Conservation (phyloP, 1,284 basidiomycete species). For the Apiotrichum gamsii region DNA sequence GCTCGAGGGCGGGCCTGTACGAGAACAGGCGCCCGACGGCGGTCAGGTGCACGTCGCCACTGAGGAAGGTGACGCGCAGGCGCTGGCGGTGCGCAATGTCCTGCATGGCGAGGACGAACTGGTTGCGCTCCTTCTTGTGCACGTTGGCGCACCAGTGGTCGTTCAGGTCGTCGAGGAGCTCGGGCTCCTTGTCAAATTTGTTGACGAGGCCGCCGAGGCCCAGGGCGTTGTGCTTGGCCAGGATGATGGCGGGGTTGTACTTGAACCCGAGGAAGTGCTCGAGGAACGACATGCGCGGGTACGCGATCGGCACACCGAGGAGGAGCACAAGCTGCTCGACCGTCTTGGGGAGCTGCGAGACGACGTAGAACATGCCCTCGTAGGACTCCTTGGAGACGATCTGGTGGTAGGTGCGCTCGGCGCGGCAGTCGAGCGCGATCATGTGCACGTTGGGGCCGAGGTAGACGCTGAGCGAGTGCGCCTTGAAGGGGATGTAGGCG, state of each 20-base stretch:
- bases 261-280: slow-evolving; percentile 63
- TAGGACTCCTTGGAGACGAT: slow-evolving; percentile 71
- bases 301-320: slow-evolving; percentile 62
- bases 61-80: slow-evolving; percentile 72
- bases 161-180: slow-evolving; percentile 86
- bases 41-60: slow-evolving; percentile 85
- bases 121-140: slow-evolving; percentile 89
- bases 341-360: slow-evolving; percentile 55
- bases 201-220: slow-evolving; percentile 76
- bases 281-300: slow-evolving; percentile 88
- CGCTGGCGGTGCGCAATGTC: slow-evolving; percentile 57
- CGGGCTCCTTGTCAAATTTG: slow-evolving; percentile 82
- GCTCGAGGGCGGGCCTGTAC: slow-evolving; percentile 49
- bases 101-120: slow-evolving; percentile 75
- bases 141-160: slow-evolving; percentile 80
- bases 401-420: slow-evolving; percentile 74
- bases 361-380: slow-evolving; percentile 60
- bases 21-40: slow-evolving; percentile 75
- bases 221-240: slow-evolving; percentile 54
- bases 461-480: slow-evolving; percentile 67
- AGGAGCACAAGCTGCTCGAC: slow-evolving; percentile 78
- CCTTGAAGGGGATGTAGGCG: slow-evolving; percentile 68
- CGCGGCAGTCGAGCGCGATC: slow-evolving; percentile 77
- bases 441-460: slow-evolving; percentile 58
- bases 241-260: slow-evolving; percentile 69